Evolutionary conservation across 768 basidiomycete genomes (phyloP).

Genomic region (Boletus sp.): DNA sequence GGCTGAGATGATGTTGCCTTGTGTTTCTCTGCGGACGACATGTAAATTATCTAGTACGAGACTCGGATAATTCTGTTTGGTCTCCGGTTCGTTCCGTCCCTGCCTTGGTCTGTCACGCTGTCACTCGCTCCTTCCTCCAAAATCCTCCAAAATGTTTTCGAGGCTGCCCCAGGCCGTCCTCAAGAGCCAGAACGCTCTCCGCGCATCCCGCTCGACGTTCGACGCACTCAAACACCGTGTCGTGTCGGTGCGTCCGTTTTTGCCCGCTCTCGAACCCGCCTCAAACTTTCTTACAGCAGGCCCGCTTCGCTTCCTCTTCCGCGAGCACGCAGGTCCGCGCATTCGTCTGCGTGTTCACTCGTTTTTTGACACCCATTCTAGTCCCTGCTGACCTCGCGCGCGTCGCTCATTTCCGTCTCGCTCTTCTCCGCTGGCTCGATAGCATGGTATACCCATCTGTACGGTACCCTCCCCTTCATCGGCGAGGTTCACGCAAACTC

Average conservation of each 20-base stretch:
- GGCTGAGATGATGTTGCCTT: slow-evolving; percentile 3
- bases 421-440: slow-evolving; percentile 82
- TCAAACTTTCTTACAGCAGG: slow-evolving; percentile 38
- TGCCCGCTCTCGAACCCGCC: slow-evolving; percentile 11
- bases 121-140: slow-evolving; percentile 38
- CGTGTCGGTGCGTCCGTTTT: slow-evolving; percentile 44
- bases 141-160: slow-evolving; percentile 70
- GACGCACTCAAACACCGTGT: slow-evolving; percentile 44
- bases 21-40: slow-evolving; percentile 12
- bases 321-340: slow-evolving; percentile 62
- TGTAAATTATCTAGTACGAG: slow-evolving; percentile 30
- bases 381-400: slow-evolving; percentile 69
- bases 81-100: slow-evolving; percentile 52
- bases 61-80: slow-evolving; percentile 21
- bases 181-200: slow-evolving; percentile 51
- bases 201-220: slow-evolving; percentile 44
- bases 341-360: not conserved
- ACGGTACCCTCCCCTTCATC: slow-evolving; percentile 86
- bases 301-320: slow-evolving; percentile 69
- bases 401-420: slow-evolving; percentile 72
- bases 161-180: slow-evolving; percentile 77
- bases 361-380: slow-evolving; percentile 26
- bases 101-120: slow-evolving; percentile 41
- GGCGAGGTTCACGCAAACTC: slow-evolving; percentile 92
- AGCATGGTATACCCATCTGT: slow-evolving; percentile 96